Evolutionary conservation across 2,329 filamentous ascomycete species (phyloP).

Genomic region (Fusarium incarnatum): DNA sequence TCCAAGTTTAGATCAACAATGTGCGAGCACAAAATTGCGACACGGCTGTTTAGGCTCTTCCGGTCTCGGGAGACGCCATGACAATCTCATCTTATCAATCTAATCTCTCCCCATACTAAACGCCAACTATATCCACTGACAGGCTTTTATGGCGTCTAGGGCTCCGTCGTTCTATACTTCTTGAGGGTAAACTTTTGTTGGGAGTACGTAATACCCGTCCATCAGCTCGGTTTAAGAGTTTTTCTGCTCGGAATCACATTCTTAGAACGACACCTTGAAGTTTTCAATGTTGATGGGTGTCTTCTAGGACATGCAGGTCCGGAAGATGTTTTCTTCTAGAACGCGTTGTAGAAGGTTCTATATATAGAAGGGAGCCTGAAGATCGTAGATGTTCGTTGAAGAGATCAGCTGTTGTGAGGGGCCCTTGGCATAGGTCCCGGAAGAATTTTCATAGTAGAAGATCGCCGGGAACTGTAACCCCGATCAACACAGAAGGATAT

Average conservation of each 20-base stretch:
- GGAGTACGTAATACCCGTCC: constrained; percentile 1
- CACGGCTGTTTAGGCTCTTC: constrained; percentile 28
- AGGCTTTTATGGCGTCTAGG: constrained; percentile 11
- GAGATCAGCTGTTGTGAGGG: neutral
- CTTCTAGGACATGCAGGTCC: neutral
- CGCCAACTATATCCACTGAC: constrained; percentile 28
- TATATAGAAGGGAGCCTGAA: neutral
- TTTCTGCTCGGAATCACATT: neutral
- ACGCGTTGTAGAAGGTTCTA: neutral
- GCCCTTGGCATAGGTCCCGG: neutral
- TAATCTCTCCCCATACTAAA: constrained; percentile 38
- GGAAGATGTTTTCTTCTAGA: neutral
- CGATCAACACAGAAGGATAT: no score
- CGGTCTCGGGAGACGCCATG: constrained; percentile 31
- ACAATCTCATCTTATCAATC: constrained; percentile 43
- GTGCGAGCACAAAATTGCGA: constrained; percentile 31
- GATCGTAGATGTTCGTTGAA: neutral
- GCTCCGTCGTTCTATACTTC: neutral
- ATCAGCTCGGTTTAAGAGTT: neutral
- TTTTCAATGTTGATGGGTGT: neutral
- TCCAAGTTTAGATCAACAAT: neutral
- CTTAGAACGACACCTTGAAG: neutral
- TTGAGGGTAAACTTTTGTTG: constrained; percentile 3
- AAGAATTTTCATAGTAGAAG: neutral
- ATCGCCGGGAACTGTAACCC: neutral